Conservation (phyloP, 2,329 filamentous ascomycete genomes). For the Trichothecium sympodiale region DNA sequence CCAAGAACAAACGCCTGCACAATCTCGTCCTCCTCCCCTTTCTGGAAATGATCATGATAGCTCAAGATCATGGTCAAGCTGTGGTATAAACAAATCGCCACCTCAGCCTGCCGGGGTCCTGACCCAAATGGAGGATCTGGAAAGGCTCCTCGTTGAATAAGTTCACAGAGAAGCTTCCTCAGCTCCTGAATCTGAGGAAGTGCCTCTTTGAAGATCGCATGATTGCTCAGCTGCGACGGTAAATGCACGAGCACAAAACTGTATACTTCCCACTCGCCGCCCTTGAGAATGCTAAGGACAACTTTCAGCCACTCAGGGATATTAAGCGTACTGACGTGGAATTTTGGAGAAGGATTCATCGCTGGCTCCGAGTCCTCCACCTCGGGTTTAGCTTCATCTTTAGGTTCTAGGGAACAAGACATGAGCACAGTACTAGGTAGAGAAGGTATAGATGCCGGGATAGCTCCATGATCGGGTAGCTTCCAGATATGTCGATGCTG, state of each 20-base stretch:
- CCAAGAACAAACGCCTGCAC: slow-evolving; percentile 79
- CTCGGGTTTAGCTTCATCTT: slow-evolving; percentile 7
- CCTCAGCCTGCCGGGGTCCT: slow-evolving; percentile 74
- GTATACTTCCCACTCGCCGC: slow-evolving; percentile 83
- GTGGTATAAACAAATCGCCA: slow-evolving; percentile 81
- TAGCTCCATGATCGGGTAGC: slow-evolving; percentile 42
- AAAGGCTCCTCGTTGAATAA: slow-evolving; percentile 63
- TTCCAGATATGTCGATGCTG: slow-evolving; percentile 45
- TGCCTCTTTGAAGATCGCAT: slow-evolving; percentile 67
- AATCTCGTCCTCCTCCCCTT: slow-evolving; percentile 79
- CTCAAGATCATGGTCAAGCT: slow-evolving; percentile 78
- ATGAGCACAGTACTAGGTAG: slow-evolving; percentile 34
- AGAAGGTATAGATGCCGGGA: slow-evolving; percentile 36
- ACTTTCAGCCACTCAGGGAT: slow-evolving; percentile 66
- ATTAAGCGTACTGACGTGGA: slow-evolving; percentile 31
- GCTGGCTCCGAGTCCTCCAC: slow-evolving; percentile 17
- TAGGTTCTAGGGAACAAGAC: slow-evolving; percentile 1
- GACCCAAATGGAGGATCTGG: slow-evolving; percentile 71
- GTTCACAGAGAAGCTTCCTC: slow-evolving; percentile 67
- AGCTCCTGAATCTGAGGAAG: slow-evolving; percentile 66
- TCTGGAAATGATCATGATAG: slow-evolving; percentile 77
- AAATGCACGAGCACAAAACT: slow-evolving; percentile 81
- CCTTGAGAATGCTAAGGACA: slow-evolving; percentile 61
- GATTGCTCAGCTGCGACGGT: slow-evolving; percentile 80
- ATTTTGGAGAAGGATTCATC: background rate